Evolutionary conservation across 345 rosid genomes (phyloP).

Genomic region (Erysimum cheiranthoides): DNA sequence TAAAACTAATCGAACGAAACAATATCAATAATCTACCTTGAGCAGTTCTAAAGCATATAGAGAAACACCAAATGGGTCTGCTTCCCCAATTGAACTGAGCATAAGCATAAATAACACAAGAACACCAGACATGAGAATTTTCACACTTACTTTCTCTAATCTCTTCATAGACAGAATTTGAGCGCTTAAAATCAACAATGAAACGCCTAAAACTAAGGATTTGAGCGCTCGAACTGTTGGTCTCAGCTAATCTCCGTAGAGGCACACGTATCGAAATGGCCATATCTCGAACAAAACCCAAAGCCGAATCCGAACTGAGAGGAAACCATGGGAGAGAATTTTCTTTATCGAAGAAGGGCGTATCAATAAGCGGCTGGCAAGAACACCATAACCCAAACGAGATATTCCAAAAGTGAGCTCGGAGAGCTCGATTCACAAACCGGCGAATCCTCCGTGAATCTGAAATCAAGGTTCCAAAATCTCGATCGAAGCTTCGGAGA

Average conservation of each 20-base stretch:
- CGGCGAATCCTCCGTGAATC: slow-evolving; percentile 25
- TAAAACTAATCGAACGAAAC: not conserved
- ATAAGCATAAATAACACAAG: not conserved
- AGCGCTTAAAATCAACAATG: slow-evolving; percentile 27
- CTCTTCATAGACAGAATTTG: slow-evolving; percentile 25
- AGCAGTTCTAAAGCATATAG: slow-evolving; percentile 9
- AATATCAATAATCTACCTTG: not conserved
- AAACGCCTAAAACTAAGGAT: slow-evolving; percentile 46
- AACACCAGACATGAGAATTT: not conserved
- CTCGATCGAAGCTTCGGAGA: slow-evolving; percentile 40
- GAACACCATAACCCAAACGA: slow-evolving; percentile 44
- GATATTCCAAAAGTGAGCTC: slow-evolving; percentile 44
- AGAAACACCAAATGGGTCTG: slow-evolving; percentile 12
- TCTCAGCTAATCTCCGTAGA: slow-evolving; percentile 41
- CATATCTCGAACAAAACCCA: slow-evolving; percentile 33
- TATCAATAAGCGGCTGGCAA: slow-evolving; percentile 37
- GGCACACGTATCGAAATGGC: slow-evolving; percentile 27
- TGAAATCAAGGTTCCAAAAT: slow-evolving; percentile 28
- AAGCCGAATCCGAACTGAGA: slow-evolving; percentile 16
- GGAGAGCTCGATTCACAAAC: slow-evolving; percentile 39
- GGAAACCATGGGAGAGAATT: slow-evolving; percentile 22
- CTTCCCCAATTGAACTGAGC: not conserved
- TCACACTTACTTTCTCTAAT: slow-evolving; percentile 32
- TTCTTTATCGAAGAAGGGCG: slow-evolving; percentile 33
- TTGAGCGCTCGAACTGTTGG: slow-evolving; percentile 32